Conservation (phyloP, 2,329 filamentous ascomycete species). For the Aspergillus intermedius region DNA sequence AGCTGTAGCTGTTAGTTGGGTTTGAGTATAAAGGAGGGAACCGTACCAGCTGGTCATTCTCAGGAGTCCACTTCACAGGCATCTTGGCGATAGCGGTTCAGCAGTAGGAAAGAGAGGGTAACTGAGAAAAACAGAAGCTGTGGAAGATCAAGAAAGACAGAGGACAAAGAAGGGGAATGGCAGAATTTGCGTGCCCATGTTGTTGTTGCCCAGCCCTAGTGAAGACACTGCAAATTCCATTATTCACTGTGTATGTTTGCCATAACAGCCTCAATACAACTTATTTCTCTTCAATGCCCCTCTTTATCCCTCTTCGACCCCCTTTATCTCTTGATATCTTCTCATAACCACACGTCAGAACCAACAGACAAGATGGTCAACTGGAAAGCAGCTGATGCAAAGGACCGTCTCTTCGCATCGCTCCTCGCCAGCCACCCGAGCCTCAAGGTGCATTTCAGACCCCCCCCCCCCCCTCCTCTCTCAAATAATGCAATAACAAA, state of each 20-base stretch:
- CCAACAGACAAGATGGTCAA: slow-evolving; percentile 20
- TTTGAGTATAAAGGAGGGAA: background rate
- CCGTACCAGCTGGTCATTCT: slow-evolving; percentile 31
- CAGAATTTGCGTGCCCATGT: background rate
- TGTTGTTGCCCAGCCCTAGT: background rate
- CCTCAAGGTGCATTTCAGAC: slow-evolving; percentile 15
- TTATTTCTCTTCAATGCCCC: background rate
- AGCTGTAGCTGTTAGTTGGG: slow-evolving; percentile 21
- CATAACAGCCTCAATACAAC: background rate
- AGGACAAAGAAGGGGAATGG: background rate
- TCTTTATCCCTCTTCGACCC: slow-evolving; percentile 1
- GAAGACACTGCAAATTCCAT: background rate
- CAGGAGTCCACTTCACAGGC: slow-evolving; percentile 32
- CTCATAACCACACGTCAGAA: background rate
- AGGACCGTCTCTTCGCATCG: slow-evolving; percentile 20
- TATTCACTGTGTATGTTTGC: slow-evolving; percentile 1
- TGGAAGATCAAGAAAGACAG: background rate
- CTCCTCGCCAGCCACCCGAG: slow-evolving; percentile 22
- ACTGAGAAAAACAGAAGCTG: background rate
- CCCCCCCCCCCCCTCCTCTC: background rate
- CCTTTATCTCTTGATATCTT: slow-evolving; percentile 1
- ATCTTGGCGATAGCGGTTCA: slow-evolving; percentile 11
- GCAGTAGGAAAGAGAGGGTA: background rate
- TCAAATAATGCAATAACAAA: background rate
- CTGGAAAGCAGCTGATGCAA: slow-evolving; percentile 21